Percentiles rank a stretch among this genome's conserved stretches.
Conservation (phyloP, 768 basidiomycete species). For the Erythrobasidium yunnanense region DNA sequence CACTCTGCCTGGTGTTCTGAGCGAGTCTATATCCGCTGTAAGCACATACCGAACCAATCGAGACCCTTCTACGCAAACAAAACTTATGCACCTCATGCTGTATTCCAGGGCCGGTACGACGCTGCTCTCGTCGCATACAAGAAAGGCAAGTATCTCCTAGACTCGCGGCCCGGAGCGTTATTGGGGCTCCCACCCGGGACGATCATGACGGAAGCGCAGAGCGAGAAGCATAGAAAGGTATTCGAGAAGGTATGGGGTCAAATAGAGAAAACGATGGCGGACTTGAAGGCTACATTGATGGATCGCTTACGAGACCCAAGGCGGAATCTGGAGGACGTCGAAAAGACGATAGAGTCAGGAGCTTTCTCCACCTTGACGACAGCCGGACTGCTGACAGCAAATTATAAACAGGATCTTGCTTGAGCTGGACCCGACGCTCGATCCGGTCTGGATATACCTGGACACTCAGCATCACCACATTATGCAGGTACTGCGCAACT, state of each 20-base stretch:
- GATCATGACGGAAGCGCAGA: slow-evolving; percentile 50
- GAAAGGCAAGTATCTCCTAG: slow-evolving; percentile 82
- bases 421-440: slow-evolving; percentile 73
- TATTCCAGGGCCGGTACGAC: slow-evolving; percentile 59
- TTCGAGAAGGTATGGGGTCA: slow-evolving; percentile 91
- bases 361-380: neutral
- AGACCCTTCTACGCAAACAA: neutral
- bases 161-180: slow-evolving; percentile 76
- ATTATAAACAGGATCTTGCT: slow-evolving; percentile 58
- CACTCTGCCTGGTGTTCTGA: slow-evolving; percentile 82
- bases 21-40: slow-evolving; percentile 80
- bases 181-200: slow-evolving; percentile 49
- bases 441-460: slow-evolving; percentile 91
- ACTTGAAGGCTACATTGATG: slow-evolving; percentile 69
- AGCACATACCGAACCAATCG: slow-evolving; percentile 38
- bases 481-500: slow-evolving; percentile 45
- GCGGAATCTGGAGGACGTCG: slow-evolving; percentile 80
- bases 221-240: slow-evolving; percentile 76
- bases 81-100: neutral
- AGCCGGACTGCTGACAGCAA: neutral
- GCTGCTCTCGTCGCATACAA: slow-evolving; percentile 90
- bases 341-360: slow-evolving; percentile 86
- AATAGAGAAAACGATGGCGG: slow-evolving; percentile 86
- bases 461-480: slow-evolving; percentile 85
- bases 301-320: slow-evolving; percentile 69